These are phyloP conservation scores for Plasmodium vinckei DNA, from an alignment of 169 alveolate genomes.

Conservation along the genomic window DNA sequence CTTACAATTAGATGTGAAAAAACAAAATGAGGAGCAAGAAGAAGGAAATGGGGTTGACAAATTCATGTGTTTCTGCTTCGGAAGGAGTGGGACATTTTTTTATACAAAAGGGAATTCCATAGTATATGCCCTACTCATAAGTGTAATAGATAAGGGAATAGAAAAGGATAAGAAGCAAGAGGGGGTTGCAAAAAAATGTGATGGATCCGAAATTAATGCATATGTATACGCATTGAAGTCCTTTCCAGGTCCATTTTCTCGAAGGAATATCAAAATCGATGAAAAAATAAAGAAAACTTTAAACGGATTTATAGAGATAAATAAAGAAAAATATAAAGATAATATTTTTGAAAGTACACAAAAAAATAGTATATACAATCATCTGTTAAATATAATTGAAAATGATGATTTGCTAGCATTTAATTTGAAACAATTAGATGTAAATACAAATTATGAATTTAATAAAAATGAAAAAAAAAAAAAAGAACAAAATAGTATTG, in stretches of 20 bases:
- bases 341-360: not conserved
- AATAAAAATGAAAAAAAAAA: not conserved
- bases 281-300: slow-evolving; percentile 25
- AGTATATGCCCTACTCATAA: slow-evolving; percentile 9
- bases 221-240: slow-evolving; percentile 12
- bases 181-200: not conserved
- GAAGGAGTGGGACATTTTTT: slow-evolving; percentile 36
- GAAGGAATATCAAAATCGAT: slow-evolving; percentile 27
- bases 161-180: not conserved
- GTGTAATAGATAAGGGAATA: not conserved
- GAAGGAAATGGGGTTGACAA: not conserved
- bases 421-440: not conserved
- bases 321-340: slow-evolving; percentile 2
- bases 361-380: not conserved
- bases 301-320: slow-evolving; percentile 12
- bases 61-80: slow-evolving; percentile 39
- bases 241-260: slow-evolving; percentile 63
- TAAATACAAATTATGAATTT: not conserved
- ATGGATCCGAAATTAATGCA: slow-evolving; percentile 1
- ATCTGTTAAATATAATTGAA: not conserved
- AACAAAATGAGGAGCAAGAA: not conserved
- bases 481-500: not conserved
- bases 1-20: not conserved
- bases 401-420: not conserved
- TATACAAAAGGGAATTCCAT: slow-evolving; percentile 20